Conservation (phyloP, 139 green algal species). For the Edaphochlamys debaryana region DNA sequence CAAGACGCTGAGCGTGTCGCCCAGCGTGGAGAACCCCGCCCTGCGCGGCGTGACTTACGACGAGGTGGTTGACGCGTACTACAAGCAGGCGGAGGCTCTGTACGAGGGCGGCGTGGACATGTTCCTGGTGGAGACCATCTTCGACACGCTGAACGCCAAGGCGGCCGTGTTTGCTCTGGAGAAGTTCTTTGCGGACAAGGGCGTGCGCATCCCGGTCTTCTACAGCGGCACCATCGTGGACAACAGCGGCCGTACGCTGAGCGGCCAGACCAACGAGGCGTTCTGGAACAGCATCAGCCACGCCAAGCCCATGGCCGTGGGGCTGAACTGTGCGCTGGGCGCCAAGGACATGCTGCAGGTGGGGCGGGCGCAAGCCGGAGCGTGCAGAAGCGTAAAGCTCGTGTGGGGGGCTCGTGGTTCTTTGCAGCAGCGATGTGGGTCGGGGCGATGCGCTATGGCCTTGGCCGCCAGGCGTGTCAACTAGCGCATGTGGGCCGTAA, state of each 20-base stretch:
- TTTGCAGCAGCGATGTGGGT: too few species aligned
- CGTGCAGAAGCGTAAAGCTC: too few species aligned
- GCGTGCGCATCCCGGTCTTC: constrained; percentile 91
- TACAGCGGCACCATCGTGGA: constrained; percentile 97
- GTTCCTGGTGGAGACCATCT: constrained; percentile 99
- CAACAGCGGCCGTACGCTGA: constrained; percentile 94
- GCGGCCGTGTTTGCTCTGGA: constrained; percentile 95
- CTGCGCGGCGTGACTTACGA: constrained; percentile 95
- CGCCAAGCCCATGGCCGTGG: constrained; percentile 92
- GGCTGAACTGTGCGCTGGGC: constrained; percentile 97
- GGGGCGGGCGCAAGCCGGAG: too few species aligned
- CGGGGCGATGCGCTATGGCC: too few species aligned
- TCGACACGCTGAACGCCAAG: constrained; percentile 98
- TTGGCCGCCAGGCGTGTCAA: too few species aligned
- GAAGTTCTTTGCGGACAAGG: constrained; percentile 86
- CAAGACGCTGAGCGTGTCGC: constrained; percentile 96
- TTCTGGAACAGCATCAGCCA: constrained; percentile 97
- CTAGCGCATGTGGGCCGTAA: too few species aligned
- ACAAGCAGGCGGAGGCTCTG: constrained; percentile 89
- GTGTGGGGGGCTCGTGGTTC: too few species aligned
- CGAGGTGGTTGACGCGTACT: constrained; percentile 95
- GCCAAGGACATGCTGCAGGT: constrained; percentile 96
- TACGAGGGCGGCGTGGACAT: constrained; percentile 93
- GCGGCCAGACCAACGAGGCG: constrained; percentile 98
- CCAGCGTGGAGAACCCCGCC: constrained; percentile 97